These are phyloP conservation scores for Scytalidium lignicola DNA, from an alignment of 2,329 filamentous ascomycete species.

Conservation along the genomic window DNA sequence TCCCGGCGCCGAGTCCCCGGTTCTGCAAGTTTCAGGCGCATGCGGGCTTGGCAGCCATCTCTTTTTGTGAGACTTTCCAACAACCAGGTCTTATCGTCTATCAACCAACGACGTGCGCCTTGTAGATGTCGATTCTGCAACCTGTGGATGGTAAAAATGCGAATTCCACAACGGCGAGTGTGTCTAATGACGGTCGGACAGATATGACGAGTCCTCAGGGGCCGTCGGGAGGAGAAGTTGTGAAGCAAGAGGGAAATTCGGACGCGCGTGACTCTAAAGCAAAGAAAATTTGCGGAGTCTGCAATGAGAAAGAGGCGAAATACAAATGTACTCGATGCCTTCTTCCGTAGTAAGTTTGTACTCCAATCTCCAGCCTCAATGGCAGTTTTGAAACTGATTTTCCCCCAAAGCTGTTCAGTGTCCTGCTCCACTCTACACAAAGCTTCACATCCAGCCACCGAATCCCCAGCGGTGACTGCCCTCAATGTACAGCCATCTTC, in stretches of 20 bases:
- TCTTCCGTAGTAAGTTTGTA: conserved; percentile 48
- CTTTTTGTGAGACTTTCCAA: neutral
- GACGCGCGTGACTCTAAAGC: neutral
- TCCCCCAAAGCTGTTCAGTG: conserved; percentile 48
- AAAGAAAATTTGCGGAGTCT: conserved; percentile 48
- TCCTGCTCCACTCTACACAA: conserved; percentile 49
- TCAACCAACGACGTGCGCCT: neutral
- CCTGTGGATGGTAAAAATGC: neutral
- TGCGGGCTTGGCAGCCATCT: neutral
- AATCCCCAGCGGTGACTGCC: conserved; percentile 9
- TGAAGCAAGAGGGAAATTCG: neutral
- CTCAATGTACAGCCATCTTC: conserved; percentile 1
- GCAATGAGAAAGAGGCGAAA: conserved; percentile 45
- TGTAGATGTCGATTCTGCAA: neutral
- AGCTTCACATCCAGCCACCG: conserved; percentile 22
- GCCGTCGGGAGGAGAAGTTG: neutral
- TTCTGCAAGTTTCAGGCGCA: neutral
- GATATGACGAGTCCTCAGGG: neutral
- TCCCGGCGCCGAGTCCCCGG: neutral
- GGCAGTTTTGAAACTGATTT: neutral
- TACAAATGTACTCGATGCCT: conserved; percentile 60
- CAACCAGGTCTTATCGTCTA: too few relatives aligned
- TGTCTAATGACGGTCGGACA: neutral
- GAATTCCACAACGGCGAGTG: neutral
- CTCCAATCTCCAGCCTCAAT: conserved; percentile 2